phyloP scores from a whole-genome alignment of 495 filamentous ascomycete species.

The Immersiella caudata region DNA sequence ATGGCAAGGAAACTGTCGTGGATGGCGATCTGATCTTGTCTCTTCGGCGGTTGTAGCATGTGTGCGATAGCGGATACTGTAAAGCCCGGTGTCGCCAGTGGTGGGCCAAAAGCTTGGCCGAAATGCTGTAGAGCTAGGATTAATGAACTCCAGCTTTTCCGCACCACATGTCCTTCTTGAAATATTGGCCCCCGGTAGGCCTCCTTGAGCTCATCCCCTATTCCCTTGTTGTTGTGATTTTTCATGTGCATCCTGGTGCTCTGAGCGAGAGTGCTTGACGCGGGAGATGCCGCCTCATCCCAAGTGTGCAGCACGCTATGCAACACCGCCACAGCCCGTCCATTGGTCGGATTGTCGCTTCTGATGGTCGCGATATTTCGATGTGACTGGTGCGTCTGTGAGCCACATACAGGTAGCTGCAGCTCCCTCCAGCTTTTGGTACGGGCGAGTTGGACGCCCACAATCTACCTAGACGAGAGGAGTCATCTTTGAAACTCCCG shows the following conservation, averaged over 20 bases:
- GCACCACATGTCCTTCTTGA: background rate
- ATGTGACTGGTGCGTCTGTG: background rate
- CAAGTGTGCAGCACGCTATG: background rate
- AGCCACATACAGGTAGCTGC: background rate
- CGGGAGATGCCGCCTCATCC: background rate
- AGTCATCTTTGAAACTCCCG: background rate
- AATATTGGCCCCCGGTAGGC: background rate
- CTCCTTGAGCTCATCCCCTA: background rate
- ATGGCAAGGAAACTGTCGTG: background rate
- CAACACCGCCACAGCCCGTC: conserved; percentile 8
- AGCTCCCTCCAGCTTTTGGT: background rate
- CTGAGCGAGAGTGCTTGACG: background rate
- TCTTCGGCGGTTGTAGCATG: background rate
- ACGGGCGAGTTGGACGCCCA: no score
- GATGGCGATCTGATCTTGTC: background rate
- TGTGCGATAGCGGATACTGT: background rate
- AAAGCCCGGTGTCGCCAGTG: no score
- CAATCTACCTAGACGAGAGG: background rate
- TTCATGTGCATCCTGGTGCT: background rate
- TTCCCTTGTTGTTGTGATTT: background rate
- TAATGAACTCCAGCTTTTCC: background rate
- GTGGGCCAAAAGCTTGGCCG: no score
- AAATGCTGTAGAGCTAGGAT: background rate
- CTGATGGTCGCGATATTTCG: background rate
- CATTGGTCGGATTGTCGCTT: background rate